Conservation (phyloP, 768 basidiomycete genomes). For the Pleurotus tuber-regium region DNA sequence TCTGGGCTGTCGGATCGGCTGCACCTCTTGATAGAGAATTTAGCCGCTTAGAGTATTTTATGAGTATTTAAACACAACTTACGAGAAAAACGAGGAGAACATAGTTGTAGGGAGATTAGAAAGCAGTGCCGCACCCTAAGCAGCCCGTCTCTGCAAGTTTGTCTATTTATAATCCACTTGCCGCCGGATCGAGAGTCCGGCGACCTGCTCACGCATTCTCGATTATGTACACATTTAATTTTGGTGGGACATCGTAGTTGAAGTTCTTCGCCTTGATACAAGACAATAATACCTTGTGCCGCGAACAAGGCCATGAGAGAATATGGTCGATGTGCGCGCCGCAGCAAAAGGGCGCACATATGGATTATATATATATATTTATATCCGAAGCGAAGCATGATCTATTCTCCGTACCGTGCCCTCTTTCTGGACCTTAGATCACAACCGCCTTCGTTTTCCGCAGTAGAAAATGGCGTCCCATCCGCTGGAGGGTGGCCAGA, state of each 20-base stretch:
- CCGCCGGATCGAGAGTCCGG: slow-evolving; percentile 1
- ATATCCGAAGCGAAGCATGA: not conserved
- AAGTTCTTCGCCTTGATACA: too few species aligned
- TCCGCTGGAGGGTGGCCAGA: slow-evolving; percentile 1
- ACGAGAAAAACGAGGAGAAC: slow-evolving; percentile 82
- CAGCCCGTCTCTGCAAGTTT: not conserved
- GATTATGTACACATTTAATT: slow-evolving; percentile 1
- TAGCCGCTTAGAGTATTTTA: too few species aligned
- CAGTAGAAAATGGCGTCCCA: not conserved
- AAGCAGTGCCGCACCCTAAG: not conserved
- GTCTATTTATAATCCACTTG: not conserved
- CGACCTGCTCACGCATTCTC: slow-evolving; percentile 8
- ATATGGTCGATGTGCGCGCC: too few species aligned
- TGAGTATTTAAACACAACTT: slow-evolving; percentile 36
- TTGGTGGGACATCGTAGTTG: too few species aligned
- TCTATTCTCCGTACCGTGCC: slow-evolving; percentile 1
- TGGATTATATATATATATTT: too few species aligned
- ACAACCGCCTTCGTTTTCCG: not conserved
- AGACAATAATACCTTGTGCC: not conserved
- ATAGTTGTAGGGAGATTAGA: slow-evolving; percentile 40
- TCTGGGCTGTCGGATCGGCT: slow-evolving; percentile 66
- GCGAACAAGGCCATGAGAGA: too few species aligned
- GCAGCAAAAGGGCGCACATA: too few species aligned
- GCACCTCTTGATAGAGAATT: slow-evolving; percentile 52
- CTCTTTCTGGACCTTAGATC: not conserved